A percentile compares a stretch with the other conserved stretches of the same genome.
Conservation (phyloP, 331 rosid species). For the Malus hybrid region DNA sequence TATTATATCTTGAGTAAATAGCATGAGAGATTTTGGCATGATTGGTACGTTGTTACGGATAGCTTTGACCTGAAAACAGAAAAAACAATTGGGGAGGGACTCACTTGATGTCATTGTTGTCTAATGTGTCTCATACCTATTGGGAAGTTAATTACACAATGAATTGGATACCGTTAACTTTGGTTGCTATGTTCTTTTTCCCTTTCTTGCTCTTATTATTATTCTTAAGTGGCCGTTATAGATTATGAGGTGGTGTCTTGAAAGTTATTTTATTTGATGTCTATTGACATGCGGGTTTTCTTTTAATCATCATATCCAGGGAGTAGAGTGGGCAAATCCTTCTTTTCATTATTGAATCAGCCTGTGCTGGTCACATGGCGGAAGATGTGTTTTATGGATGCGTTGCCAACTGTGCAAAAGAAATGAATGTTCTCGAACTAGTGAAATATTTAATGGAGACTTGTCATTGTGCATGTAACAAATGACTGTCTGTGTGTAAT, state of each 20-base stretch:
- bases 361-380: constrained; percentile 33
- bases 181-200: background rate
- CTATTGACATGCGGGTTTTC: constrained; percentile 16
- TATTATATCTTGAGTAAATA: no score
- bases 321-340: constrained; percentile 26
- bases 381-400: constrained; percentile 26
- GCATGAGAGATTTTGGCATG: background rate
- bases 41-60: background rate
- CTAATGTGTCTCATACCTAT: background rate
- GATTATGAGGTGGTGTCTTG: constrained; percentile 15
- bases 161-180: background rate
- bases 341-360: constrained; percentile 31
- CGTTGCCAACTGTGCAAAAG: constrained; percentile 15
- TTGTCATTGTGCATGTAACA: constrained; percentile 2
- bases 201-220: background rate
- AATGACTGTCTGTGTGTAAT: constrained; percentile 5
- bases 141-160: background rate
- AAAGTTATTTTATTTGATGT: constrained; percentile 16
- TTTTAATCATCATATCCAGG: constrained; percentile 35
- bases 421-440: background rate
- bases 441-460: background rate
- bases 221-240: background rate
- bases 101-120: background rate
- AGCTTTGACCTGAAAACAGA: background rate
- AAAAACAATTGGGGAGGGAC: background rate